Evolutionary conservation across 371 early-diverging fungal species (phyloP).

Genomic region (Mortierella sp.): DNA sequence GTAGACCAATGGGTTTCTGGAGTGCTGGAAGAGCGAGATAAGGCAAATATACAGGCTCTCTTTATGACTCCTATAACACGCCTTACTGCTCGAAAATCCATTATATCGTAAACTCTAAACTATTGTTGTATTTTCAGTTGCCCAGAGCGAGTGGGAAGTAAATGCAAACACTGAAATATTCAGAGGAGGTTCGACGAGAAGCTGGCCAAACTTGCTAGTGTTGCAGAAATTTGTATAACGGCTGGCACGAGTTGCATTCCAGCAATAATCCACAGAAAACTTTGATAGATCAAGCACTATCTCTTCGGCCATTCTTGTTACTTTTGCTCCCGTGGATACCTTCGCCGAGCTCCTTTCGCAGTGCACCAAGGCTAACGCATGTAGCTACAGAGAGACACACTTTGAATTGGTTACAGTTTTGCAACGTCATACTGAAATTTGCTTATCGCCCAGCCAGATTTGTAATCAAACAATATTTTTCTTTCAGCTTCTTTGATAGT

Average conservation of each 20-base stretch:
- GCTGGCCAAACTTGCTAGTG: conserved; percentile 11
- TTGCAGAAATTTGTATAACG: too few relatives aligned
- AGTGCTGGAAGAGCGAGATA: conserved; percentile 28
- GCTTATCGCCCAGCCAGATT: neutral
- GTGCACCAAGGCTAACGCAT: too few relatives aligned
- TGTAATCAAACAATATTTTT: neutral
- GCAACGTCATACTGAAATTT: too few relatives aligned
- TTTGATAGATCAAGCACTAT: neutral
- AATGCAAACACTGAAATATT: conserved; percentile 32
- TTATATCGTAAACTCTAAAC: too few relatives aligned
- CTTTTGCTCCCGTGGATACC: too few relatives aligned
- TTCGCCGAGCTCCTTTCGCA: too few relatives aligned
- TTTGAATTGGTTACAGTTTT: too few relatives aligned
- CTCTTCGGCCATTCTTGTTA: too few relatives aligned
- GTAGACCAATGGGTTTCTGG: conserved; percentile 31
- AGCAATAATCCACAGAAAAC: neutral
- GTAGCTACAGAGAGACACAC: too few relatives aligned
- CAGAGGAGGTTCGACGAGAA: conserved; percentile 10
- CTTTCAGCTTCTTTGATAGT: neutral
- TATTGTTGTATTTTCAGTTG: neutral
- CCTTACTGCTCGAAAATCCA: neutral
- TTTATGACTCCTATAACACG: neutral
- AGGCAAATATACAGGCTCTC: conserved; percentile 6
- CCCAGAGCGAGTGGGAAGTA: conserved; percentile 11
- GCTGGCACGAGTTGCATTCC: too few relatives aligned